These are phyloP conservation scores for Phytomonas francai DNA, from an alignment of 208 protist genomes.

Conservation along the genomic window DNA sequence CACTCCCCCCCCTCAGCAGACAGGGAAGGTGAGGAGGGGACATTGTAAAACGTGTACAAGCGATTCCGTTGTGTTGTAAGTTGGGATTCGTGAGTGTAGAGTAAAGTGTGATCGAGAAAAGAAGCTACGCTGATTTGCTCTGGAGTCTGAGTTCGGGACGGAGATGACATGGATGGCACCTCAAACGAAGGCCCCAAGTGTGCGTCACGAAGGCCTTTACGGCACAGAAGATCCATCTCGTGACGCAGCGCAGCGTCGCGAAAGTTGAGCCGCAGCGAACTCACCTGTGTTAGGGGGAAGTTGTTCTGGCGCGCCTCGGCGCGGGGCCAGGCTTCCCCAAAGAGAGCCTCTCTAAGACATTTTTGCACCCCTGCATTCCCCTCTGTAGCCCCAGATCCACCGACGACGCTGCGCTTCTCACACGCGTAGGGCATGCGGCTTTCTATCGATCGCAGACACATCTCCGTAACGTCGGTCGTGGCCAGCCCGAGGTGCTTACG, in stretches of 20 bases:
- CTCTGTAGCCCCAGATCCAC: not conserved
- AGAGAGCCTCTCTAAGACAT: slow-evolving; percentile 15
- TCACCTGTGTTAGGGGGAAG: slow-evolving; percentile 53
- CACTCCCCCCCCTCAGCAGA: too few species aligned
- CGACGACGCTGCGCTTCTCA: not conserved
- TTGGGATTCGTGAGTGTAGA: too few species aligned
- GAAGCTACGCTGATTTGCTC: too few species aligned
- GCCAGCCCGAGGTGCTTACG: slow-evolving; percentile 34
- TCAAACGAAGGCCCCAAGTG: too few species aligned
- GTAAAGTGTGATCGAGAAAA: too few species aligned
- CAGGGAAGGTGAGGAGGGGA: too few species aligned
- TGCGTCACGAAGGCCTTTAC: slow-evolving; percentile 5
- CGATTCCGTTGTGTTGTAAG: too few species aligned
- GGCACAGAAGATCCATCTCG: slow-evolving; percentile 58
- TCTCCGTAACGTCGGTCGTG: slow-evolving; percentile 55
- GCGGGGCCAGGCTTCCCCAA: slow-evolving; percentile 48
- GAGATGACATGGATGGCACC: too few species aligned
- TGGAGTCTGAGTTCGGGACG: too few species aligned
- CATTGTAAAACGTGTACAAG: too few species aligned
- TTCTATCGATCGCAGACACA: slow-evolving; percentile 42
- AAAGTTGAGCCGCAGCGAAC: slow-evolving; percentile 54
- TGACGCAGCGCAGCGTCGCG: slow-evolving; percentile 45
- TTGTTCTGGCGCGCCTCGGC: slow-evolving; percentile 40
- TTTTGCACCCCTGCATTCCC: not conserved
- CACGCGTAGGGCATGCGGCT: too few species aligned